These are phyloP conservation scores for Pseudogymnoascus pannorum DNA, from an alignment of 2,329 filamentous ascomycete genomes.

Conservation along the genomic window DNA sequence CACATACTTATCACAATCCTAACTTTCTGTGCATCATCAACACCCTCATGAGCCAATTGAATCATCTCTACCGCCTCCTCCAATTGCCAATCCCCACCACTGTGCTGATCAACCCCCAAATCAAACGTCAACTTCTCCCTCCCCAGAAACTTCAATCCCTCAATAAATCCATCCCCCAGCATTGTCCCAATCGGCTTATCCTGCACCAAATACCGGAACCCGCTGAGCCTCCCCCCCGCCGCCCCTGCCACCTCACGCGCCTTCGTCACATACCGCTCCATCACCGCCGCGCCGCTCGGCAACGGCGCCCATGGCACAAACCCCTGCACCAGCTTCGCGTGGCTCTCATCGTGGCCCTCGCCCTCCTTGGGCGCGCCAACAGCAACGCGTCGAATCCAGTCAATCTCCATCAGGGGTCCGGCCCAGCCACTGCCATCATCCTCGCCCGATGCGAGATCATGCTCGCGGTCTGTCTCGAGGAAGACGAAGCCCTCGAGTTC, in stretches of 20 bases:
- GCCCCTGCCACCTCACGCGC: slow-evolving; percentile 56
- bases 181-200: slow-evolving; percentile 62
- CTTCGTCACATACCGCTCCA: slow-evolving; percentile 58
- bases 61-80: slow-evolving; percentile 67
- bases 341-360: slow-evolving; percentile 48
- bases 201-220: slow-evolving; percentile 78
- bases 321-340: slow-evolving; percentile 53
- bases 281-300: slow-evolving; percentile 49
- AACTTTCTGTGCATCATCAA: slow-evolving; percentile 49
- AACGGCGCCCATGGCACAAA: slow-evolving; percentile 85
- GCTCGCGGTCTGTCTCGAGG: slow-evolving; percentile 71
- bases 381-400: slow-evolving; percentile 59
- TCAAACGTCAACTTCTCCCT: slow-evolving; percentile 65
- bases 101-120: slow-evolving; percentile 72
- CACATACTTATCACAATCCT: slow-evolving; percentile 28
- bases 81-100: slow-evolving; percentile 67
- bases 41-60: slow-evolving; percentile 54
- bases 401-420: slow-evolving; percentile 64
- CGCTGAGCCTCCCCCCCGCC: slow-evolving; percentile 53
- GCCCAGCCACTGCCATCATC: slow-evolving; percentile 52
- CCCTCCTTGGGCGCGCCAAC: slow-evolving; percentile 48
- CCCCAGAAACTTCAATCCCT: slow-evolving; percentile 57
- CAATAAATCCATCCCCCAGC: slow-evolving; percentile 56
- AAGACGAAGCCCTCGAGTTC: slow-evolving; percentile 67
- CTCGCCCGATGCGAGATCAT: slow-evolving; percentile 43